phyloP scores from a whole-genome alignment of 352 stramenopile species.

The Globisporangium megalacanthum region DNA sequence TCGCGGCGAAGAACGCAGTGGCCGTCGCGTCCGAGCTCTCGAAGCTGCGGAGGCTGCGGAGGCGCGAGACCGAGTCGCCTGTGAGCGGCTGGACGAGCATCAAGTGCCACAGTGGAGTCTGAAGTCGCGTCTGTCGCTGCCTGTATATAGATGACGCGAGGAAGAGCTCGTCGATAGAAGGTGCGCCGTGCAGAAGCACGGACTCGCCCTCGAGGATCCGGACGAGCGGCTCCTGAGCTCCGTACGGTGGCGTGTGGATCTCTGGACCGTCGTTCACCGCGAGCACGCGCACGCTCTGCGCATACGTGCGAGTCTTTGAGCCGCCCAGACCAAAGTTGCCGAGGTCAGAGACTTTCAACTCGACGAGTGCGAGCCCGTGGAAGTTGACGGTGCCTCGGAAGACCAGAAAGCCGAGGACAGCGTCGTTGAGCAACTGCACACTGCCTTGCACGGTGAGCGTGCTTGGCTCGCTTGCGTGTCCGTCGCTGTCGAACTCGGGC shows the following conservation, averaged over 20 bases:
- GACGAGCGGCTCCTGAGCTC: constrained; percentile 24
- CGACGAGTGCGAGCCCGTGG: constrained; percentile 27
- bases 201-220: constrained; percentile 33
- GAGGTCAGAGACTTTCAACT: constrained; percentile 37
- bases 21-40: constrained; percentile 2
- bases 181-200: constrained; percentile 36
- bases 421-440: constrained; percentile 25
- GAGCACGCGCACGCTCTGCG: constrained; percentile 30
- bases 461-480: not conserved
- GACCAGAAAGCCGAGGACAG: constrained; percentile 28
- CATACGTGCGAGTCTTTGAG: constrained; percentile 22
- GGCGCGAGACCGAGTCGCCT: constrained; percentile 17
- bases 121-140: not conserved
- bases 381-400: constrained; percentile 28
- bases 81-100: constrained; percentile 22
- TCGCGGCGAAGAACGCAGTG: constrained; percentile 19
- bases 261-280: constrained; percentile 30
- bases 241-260: constrained; percentile 35
- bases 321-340: constrained; percentile 27
- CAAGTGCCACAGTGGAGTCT: constrained; percentile 16
- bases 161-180: constrained; percentile 10
- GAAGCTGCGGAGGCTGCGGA: constrained; percentile 18
- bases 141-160: too few species aligned
- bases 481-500: constrained; percentile 1
- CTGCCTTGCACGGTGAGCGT: constrained; percentile 20